Base-by-base conservation (phyloP, 2,329 filamentous ascomycete species). In the Sporothrix phasma region DNA sequence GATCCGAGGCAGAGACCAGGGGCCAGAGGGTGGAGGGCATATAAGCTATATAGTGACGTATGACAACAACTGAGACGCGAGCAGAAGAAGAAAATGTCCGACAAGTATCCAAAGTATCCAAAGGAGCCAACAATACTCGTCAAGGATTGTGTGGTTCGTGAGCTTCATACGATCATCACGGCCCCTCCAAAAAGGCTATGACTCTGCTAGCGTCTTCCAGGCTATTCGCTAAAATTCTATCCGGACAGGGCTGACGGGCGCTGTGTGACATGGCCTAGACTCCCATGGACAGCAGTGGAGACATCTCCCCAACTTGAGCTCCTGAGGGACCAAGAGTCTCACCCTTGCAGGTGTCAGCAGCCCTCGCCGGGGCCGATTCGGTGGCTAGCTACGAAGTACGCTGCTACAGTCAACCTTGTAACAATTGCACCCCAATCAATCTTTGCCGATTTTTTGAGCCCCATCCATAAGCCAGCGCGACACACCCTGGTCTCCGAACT, bases 121-220 rank as follows among this genome's bases (percentile, higher is more conserved):
- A 58, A 56, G 24, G 31, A 10, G n/a, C 4, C 31, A 13, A 39
- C 15, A 37, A 24, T n/a, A n/a, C n/a, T n/a, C 10, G 1, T 13
- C 34, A 17, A 15, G 22, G 13, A 41, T 22, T 19, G 29, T 5
- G 24, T 19, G 22, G 13, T 58, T 26, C 22, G 43, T 29, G 39
- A 43, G 34, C 22, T 58, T 41, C 22, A 26, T 43, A 43, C 8
- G 22, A n/a, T n/a, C 7, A 6, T 58, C n/a, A n/a, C 13, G 22
- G 39, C 56, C 56, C 39, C 56, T 31, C 56, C 29, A 11, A 13
- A 54, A 13, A 22, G 11, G 34, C 10, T 29, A 8, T 53, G 61
- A 31, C 34, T 41, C 24, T 61, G 56, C 63, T 64, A 64, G 63
- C 53, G 58, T n/a, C 58, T 66, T 66, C 65, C 56, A 62, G 58